Conservation (phyloP, 176 grass and related monocot species). For the Chloris gayana region DNA sequence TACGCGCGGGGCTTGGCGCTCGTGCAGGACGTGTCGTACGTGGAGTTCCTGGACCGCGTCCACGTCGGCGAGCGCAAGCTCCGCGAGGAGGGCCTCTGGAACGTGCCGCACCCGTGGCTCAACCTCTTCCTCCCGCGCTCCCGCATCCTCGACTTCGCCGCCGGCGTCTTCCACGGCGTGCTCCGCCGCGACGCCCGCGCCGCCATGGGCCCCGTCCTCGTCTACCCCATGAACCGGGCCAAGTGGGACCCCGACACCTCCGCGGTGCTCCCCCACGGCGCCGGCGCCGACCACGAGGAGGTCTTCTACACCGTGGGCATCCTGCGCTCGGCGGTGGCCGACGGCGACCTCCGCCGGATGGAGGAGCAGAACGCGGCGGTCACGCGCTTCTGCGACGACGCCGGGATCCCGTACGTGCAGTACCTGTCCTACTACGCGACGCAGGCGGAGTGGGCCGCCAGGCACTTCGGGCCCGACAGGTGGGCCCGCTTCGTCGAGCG, state of each 20-base stretch:
- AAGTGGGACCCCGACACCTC: slow-evolving; percentile 63
- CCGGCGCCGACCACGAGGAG: slow-evolving; percentile 46
- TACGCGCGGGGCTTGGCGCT: slow-evolving; percentile 55
- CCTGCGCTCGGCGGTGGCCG: slow-evolving; percentile 38
- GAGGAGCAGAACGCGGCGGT: slow-evolving; percentile 67
- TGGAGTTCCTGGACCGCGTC: slow-evolving; percentile 63
- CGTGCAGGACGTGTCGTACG: slow-evolving; percentile 58
- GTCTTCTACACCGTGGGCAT: slow-evolving; percentile 78
- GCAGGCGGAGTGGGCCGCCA: slow-evolving; percentile 61
- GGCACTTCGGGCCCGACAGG: slow-evolving; percentile 59
- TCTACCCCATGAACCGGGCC: slow-evolving; percentile 76
- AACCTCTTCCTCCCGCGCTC: slow-evolving; percentile 80
- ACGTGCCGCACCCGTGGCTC: slow-evolving; percentile 83
- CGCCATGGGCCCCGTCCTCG: slow-evolving; percentile 43
- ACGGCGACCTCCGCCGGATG: slow-evolving; percentile 36
- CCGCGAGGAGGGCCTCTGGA: slow-evolving; percentile 54
- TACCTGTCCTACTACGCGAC: slow-evolving; percentile 63
- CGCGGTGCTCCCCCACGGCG: slow-evolving; percentile 43
- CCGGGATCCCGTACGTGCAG: slow-evolving; percentile 52
- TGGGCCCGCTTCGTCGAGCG: slow-evolving; percentile 53
- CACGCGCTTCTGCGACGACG: slow-evolving; percentile 48
- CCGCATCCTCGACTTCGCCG: slow-evolving; percentile 58
- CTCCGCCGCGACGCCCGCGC: slow-evolving; percentile 16
- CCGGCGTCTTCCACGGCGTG: slow-evolving; percentile 60
- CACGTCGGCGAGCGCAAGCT: slow-evolving; percentile 55